Base-by-base conservation (phyloP, 257 asterid species). In the Nicotiana obtusifolia region DNA sequence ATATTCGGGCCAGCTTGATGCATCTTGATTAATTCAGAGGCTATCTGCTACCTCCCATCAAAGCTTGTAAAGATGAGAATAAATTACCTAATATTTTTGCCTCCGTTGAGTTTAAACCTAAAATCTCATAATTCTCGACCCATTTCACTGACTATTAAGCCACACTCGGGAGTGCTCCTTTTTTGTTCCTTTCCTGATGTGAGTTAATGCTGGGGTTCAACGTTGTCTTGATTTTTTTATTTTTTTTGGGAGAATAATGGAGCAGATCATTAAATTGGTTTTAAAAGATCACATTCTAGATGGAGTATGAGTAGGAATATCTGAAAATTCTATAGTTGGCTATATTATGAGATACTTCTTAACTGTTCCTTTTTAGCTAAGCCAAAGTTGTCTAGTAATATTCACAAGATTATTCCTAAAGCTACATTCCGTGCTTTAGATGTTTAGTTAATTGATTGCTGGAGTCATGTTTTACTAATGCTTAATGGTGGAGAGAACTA, bases 301-400 rank as follows among this genome's bases (percentile, higher is more conserved):
- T 77, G 77, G 77, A 30, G 56, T 44, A 82, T 80, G 83, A 82
- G 77, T 76, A 64, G 86, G 77, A 49, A 56, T 60, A 35, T 77
- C 62, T 31, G 76, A 82, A 53, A 60, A 60, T 82, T 61, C 22
- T 81, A 8, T 49, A 4, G 26, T 81, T 80, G 78, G 61, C 19
- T 78, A 76, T 66, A 73, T 83, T 66, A 31, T 28, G 67, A 8
- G 17, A 76, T 54, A 35, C 10, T 44, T 71, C n/a, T 59, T 56
- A 15, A 57, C 28, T 62, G 26, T 77, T 76, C 61, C 44, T 73
- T 47, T 73, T 73, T 20, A 22, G 41, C 24, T 24, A 73, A 73
- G 61, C 31, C 28, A 47, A 24, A 71, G 60, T 44, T 13, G 60
- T 13, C 60, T 44, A 49, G 24, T 75, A 75, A 24, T 24, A 37